Conservation (phyloP, 2,329 filamentous ascomycete species). For the Botrytis galanthina region DNA sequence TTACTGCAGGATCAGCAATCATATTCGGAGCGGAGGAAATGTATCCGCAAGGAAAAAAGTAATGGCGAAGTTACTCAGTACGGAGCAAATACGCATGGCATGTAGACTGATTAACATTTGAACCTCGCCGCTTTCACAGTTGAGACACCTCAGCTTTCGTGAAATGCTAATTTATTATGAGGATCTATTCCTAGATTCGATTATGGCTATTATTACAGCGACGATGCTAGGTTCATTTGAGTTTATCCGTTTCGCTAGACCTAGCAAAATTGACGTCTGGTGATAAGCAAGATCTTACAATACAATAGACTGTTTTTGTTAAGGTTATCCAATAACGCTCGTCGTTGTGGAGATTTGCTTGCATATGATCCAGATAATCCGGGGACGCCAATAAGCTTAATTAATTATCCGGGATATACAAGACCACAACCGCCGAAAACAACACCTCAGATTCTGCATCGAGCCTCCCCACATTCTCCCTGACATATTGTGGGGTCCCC, state of each 20-base stretch:
- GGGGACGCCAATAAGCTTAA: slow-evolving; percentile 14
- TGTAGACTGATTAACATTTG: background rate
- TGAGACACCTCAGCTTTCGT: background rate
- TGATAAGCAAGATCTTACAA: slow-evolving; percentile 1
- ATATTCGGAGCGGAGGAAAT: background rate
- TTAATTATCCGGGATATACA: background rate
- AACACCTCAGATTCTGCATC: slow-evolving; percentile 5
- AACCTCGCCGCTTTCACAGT: background rate
- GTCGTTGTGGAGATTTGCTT: background rate
- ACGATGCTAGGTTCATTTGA: background rate
- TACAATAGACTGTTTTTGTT: background rate
- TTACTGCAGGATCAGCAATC: background rate
- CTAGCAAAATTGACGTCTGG: background rate
- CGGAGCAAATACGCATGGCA: background rate
- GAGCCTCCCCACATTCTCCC: slow-evolving; percentile 1
- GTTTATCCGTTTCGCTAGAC: background rate
- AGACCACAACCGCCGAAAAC: slow-evolving; percentile 2
- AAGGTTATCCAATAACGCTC: background rate
- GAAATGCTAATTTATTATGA: background rate
- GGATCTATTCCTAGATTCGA: background rate
- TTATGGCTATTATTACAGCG: background rate
- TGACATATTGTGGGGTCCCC: slow-evolving; percentile 19
- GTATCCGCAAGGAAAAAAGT: slow-evolving; percentile 3
- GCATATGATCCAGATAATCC: slow-evolving; percentile 4
- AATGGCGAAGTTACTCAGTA: slow-evolving; percentile 6